Conservation (phyloP, 805 yeast species). For the Kuraishia ogatae region DNA sequence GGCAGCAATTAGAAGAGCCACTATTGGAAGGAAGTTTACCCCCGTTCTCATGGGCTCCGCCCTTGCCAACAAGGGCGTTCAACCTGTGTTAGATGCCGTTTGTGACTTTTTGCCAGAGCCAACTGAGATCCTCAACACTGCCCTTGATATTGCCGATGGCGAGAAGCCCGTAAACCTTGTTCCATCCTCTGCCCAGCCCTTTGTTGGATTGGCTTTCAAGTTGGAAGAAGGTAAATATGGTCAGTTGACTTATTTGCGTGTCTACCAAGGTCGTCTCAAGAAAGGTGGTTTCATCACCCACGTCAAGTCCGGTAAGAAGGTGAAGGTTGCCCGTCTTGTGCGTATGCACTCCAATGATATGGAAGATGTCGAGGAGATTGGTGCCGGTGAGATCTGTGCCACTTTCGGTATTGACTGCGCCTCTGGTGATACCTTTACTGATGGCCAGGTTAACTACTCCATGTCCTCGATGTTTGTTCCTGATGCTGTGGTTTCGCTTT, state of each 20-base stretch:
- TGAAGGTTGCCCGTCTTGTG: constrained; percentile 87
- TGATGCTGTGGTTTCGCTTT: constrained; percentile 93
- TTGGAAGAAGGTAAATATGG: constrained; percentile 98
- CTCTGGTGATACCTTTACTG: constrained; percentile 96
- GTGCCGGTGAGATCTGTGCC: constrained; percentile 98
- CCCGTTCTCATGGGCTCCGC: constrained; percentile 99
- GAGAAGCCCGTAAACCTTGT: constrained; percentile 66
- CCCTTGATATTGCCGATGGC: constrained; percentile 56
- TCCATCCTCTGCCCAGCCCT: constrained; percentile 69
- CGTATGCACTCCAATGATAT: constrained; percentile 98
- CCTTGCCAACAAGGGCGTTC: constrained; percentile 91
- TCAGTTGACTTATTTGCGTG: constrained; percentile 93
- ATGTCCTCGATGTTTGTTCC: constrained; percentile 99
- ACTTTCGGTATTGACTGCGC: constrained; percentile 98
- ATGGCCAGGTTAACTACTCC: constrained; percentile 67
- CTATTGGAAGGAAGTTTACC: constrained; percentile 91
- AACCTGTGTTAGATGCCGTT: constrained; percentile 91
- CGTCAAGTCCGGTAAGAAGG: constrained; percentile 86
- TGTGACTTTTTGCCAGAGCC: constrained; percentile 96
- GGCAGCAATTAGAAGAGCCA: constrained; percentile 86
- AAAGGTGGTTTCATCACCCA: constrained; percentile 87
- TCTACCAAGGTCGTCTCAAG: constrained; percentile 89
- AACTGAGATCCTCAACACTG: constrained; percentile 84
- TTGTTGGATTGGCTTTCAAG: constrained; percentile 97
- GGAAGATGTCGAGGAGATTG: constrained; percentile 95